A percentile compares a stretch with the other conserved stretches of the same genome.
Evolutionary conservation across 805 yeast genomes (phyloP).

Genomic region (Kuraishia cidri): DNA sequence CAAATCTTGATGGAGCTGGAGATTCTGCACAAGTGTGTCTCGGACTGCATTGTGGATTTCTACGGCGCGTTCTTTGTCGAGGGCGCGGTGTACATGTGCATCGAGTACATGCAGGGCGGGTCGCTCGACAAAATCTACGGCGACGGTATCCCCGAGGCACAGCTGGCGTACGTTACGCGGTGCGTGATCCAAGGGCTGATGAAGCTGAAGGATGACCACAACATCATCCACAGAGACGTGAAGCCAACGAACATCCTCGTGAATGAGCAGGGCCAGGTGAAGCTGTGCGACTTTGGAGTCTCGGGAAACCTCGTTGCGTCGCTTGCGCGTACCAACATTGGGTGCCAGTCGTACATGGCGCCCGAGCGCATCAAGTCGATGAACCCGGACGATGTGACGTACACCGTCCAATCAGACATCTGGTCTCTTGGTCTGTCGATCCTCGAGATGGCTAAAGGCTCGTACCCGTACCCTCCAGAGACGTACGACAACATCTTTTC

Average conservation of each 20-base stretch:
- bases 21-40: conserved; percentile 81
- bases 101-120: conserved; percentile 97
- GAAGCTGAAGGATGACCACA: conserved; percentile 80
- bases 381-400: conserved; percentile 69
- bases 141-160: conserved; percentile 66
- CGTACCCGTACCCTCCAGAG: conserved; percentile 95
- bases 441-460: conserved; percentile 82
- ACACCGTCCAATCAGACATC: conserved; percentile 89
- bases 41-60: conserved; percentile 90
- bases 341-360: conserved; percentile 98
- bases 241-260: conserved; percentile 92
- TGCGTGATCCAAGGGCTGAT: conserved; percentile 75
- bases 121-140: conserved; percentile 82
- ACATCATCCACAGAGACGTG: conserved; percentile 92
- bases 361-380: conserved; percentile 85
- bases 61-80: conserved; percentile 97
- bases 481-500: conserved; percentile 84
- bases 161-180: conserved; percentile 71
- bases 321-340: conserved; percentile 89
- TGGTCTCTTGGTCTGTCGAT: conserved; percentile 91
- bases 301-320: conserved; percentile 93
- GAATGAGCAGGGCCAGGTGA: conserved; percentile 70
- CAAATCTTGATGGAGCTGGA: conserved; percentile 96
- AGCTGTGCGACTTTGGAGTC: conserved; percentile 94
- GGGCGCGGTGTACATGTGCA: conserved; percentile 97